phyloP scores from a whole-genome alignment of 2,329 filamentous ascomycete genomes.

The Blumeriella jaapii region DNA sequence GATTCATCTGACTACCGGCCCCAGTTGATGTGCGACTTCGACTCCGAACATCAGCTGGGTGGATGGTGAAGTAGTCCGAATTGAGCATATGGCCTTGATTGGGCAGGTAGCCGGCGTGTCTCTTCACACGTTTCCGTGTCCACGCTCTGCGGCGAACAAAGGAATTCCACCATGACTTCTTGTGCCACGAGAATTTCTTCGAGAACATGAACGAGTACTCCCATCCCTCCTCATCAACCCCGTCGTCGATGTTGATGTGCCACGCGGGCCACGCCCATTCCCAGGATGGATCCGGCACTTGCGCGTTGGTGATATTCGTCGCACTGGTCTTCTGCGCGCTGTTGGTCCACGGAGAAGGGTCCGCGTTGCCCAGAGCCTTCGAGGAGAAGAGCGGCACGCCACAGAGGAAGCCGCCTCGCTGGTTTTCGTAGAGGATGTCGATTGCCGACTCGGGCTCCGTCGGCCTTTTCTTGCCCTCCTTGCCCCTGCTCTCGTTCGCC shows the following conservation, averaged over 20 bases:
- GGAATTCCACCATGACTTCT: conserved; percentile 83
- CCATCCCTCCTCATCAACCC: conserved; percentile 86
- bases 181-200: conserved; percentile 71
- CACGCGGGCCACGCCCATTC: conserved; percentile 69
- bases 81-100: conserved; percentile 55
- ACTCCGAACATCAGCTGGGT: conserved; percentile 37
- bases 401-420: conserved; percentile 81
- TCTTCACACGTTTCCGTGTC: conserved; percentile 69
- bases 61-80: conserved; percentile 70
- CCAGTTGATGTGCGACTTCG: conserved; percentile 29
- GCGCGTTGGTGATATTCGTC: conserved; percentile 68
- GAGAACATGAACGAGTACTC: conserved; percentile 87
- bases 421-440: conserved; percentile 91
- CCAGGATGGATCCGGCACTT: conserved; percentile 92
- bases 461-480: conserved; percentile 5
- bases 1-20: conserved; percentile 8
- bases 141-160: conserved; percentile 86
- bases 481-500: conserved; percentile 5
- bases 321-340: conserved; percentile 46
- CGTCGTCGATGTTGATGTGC: conserved; percentile 59
- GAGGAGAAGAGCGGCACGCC: conserved; percentile 83
- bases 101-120: conserved; percentile 31
- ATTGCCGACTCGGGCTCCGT: conserved; percentile 44
- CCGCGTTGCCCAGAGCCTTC: conserved; percentile 72
- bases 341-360: conserved; percentile 82